Evolutionary conservation across 768 basidiomycete genomes (phyloP).

Genomic region (Termitomyces eurrhizus): DNA sequence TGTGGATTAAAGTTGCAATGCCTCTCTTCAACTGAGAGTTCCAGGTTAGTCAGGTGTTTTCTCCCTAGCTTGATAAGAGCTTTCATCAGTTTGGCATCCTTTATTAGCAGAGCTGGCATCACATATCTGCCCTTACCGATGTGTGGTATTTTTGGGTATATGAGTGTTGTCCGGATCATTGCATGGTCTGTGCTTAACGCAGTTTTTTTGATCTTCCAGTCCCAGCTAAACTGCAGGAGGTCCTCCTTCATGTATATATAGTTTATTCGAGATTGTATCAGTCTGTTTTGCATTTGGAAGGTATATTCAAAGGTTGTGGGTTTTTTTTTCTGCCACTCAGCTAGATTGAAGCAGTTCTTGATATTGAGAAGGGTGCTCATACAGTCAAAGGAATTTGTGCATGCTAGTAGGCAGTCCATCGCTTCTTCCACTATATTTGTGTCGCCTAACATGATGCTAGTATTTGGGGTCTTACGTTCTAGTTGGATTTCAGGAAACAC

Average conservation of each 20-base stretch:
- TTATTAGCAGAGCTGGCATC: no score
- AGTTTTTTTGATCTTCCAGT: neutral
- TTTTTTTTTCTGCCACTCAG: constrained; percentile 4
- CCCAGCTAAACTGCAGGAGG: no score
- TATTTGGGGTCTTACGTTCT: no score
- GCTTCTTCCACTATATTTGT: constrained; percentile 37
- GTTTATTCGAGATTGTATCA: constrained; percentile 3
- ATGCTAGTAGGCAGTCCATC: constrained; percentile 26
- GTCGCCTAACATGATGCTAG: constrained; percentile 34
- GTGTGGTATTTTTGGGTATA: accelerated
- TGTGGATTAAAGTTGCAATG: no score
- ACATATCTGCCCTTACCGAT: neutral
- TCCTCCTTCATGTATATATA: constrained; percentile 3
- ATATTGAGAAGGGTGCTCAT: no score
- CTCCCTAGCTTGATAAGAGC: no score
- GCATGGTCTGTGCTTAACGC: neutral
- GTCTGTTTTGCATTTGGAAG: neutral
- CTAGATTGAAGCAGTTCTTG: neutral
- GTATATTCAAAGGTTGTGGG: neutral
- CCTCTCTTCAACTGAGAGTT: no score
- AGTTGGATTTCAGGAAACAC: neutral
- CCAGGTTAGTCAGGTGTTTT: no score
- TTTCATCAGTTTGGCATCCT: neutral
- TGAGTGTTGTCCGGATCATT: accelerated
- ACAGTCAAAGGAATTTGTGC: constrained; percentile 11